A percentile compares a stretch with the other conserved stretches of the same genome.
Evolutionary conservation across 139 green algal species (phyloP).

Genomic region (Zygnema circumcarinatum): DNA sequence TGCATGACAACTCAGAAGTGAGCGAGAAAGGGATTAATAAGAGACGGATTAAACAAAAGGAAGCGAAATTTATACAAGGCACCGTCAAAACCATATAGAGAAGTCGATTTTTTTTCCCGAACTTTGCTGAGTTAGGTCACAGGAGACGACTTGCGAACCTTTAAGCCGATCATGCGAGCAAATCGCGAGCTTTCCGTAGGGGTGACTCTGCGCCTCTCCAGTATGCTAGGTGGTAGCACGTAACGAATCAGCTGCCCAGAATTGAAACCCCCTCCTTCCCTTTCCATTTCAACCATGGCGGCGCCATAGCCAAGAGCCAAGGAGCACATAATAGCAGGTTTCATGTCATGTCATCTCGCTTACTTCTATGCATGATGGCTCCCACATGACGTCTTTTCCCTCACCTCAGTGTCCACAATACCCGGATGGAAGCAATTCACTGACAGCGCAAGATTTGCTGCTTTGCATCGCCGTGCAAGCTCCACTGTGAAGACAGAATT

Average conservation of each 20-base stretch:
- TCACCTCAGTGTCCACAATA: slow-evolving; percentile 39
- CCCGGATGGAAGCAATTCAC: slow-evolving; percentile 29
- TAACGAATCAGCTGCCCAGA: slow-evolving; percentile 25
- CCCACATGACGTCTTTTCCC: too few species aligned
- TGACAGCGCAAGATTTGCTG: not conserved
- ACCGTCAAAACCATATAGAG: not conserved
- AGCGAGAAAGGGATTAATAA: not conserved
- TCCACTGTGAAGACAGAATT: slow-evolving; percentile 79
- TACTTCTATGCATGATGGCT: too few species aligned
- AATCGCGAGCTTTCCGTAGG: slow-evolving; percentile 8
- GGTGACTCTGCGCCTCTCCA: not conserved
- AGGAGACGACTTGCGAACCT: not conserved
- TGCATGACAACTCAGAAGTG: slow-evolving; percentile 33
- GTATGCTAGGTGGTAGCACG: not conserved
- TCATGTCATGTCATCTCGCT: too few species aligned
- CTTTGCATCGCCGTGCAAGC: not conserved
- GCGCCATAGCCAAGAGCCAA: not conserved
- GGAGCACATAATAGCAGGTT: slow-evolving; percentile 9
- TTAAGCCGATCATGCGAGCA: slow-evolving; percentile 12
- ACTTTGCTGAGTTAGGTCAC: not conserved
- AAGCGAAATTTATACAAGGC: not conserved
- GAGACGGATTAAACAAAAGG: not conserved
- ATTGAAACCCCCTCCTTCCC: not conserved
- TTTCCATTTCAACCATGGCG: not conserved
- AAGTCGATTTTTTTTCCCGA: not conserved